Evolutionary conservation across 2,329 filamentous ascomycete species (phyloP).

Genomic region (Apiospora sp.): DNA sequence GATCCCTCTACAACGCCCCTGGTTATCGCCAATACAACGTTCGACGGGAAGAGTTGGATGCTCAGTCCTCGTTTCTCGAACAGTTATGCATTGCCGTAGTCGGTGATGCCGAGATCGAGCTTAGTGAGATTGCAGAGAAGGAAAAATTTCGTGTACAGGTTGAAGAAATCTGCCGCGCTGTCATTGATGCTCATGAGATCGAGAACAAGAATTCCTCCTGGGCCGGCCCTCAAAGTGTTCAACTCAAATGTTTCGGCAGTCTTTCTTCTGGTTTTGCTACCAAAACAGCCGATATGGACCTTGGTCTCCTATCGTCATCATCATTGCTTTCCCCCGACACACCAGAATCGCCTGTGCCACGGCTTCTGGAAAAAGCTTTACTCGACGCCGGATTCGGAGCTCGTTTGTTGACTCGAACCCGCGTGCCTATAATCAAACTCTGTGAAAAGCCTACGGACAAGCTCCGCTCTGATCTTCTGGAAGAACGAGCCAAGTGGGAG

Average conservation of each 20-base stretch:
- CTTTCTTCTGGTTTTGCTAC: conserved; percentile 86
- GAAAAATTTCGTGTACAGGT: conserved; percentile 73
- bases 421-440: conserved; percentile 88
- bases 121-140: conserved; percentile 72
- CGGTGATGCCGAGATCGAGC: conserved; percentile 67
- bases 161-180: conserved; percentile 68
- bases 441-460: conserved; percentile 73
- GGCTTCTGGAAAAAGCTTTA: conserved; percentile 77
- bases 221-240: conserved; percentile 65
- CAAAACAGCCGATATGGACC: conserved; percentile 89
- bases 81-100: conserved; percentile 58
- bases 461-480: conserved; percentile 66
- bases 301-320: conserved; percentile 75
- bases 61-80: conserved; percentile 59
- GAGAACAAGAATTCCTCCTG: conserved; percentile 47
- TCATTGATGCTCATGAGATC: conserved; percentile 62
- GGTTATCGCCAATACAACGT: conserved; percentile 40
- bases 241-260: conserved; percentile 82
- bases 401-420: conserved; percentile 77
- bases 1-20: conserved; percentile 42
- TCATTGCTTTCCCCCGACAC: conserved; percentile 63
- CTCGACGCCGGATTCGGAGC: conserved; percentile 78
- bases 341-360: conserved; percentile 70
- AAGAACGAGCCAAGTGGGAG: conserved; percentile 78
- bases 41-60: conserved; percentile 54